Conservation (phyloP, 805 yeast genomes). For the Sugiyamaella chiloensis region DNA sequence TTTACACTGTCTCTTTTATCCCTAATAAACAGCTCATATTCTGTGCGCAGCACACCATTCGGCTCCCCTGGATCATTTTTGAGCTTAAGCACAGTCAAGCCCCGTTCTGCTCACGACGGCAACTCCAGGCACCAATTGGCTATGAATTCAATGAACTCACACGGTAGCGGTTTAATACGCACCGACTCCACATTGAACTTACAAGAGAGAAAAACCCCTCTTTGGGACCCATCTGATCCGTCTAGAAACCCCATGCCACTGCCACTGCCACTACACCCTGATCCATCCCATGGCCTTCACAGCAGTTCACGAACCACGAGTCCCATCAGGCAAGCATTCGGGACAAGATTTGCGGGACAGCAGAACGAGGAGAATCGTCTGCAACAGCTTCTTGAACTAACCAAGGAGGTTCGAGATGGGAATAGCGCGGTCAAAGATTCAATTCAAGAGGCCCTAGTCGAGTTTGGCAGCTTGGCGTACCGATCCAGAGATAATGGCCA, state of each 20-base stretch:
- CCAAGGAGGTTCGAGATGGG: slow-evolving; percentile 30
- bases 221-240: slow-evolving; percentile 43
- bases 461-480: slow-evolving; percentile 33
- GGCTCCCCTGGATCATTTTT: too few species aligned
- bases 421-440: slow-evolving; percentile 34
- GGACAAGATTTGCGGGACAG: slow-evolving; percentile 9
- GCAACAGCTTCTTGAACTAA: slow-evolving; percentile 29
- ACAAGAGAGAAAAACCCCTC: slow-evolving; percentile 18
- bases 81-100: too few species aligned
- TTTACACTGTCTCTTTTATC: too few species aligned
- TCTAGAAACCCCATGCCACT: slow-evolving; percentile 41
- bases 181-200: slow-evolving; percentile 28
- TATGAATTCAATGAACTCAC: neutral
- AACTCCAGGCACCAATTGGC: too few species aligned
- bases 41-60: too few species aligned
- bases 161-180: slow-evolving; percentile 2
- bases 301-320: slow-evolving; percentile 21
- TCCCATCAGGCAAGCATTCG: slow-evolving; percentile 23
- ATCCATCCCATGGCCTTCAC: slow-evolving; percentile 31
- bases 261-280: slow-evolving; percentile 42
- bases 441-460: slow-evolving; percentile 32
- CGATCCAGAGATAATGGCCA: slow-evolving; percentile 38
- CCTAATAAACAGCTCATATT: too few species aligned
- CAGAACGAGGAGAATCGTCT: slow-evolving; percentile 15
- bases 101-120: too few species aligned